A percentile compares a stretch with the other conserved stretches of the same genome.
Evolutionary conservation across 257 asterid species (phyloP).

Genomic region (Przewalskia tangutica): DNA sequence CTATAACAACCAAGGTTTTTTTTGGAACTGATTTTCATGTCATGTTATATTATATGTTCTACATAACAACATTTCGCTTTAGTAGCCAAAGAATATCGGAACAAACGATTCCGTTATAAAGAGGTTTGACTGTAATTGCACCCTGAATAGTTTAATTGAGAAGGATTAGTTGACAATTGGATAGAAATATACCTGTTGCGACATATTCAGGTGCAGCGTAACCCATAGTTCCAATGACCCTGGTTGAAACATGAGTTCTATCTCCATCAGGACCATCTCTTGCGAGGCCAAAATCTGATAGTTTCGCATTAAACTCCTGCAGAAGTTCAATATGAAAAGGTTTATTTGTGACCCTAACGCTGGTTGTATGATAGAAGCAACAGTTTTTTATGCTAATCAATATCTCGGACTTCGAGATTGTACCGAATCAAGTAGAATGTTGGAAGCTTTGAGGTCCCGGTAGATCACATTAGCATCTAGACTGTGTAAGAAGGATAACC

Average conservation of each 20-base stretch:
- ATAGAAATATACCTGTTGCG: constrained; percentile 33
- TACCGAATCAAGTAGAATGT: constrained; percentile 58
- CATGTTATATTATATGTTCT: no score
- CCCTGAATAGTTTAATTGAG: background rate
- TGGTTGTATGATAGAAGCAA: background rate
- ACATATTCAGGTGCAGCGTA: constrained; percentile 74
- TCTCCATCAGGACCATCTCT: constrained; percentile 67
- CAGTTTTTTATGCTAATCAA: background rate
- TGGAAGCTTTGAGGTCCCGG: constrained; percentile 60
- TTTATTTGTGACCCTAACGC: background rate
- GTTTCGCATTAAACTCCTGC: constrained; percentile 61
- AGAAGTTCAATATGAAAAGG: background rate
- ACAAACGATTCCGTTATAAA: no score
- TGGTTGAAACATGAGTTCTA: constrained; percentile 62
- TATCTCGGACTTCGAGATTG: background rate
- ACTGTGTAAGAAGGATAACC: constrained; percentile 46
- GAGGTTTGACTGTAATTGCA: background rate
- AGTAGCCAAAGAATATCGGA: no score
- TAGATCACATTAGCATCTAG: constrained; percentile 50
- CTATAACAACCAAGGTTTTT: no score
- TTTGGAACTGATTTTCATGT: no score
- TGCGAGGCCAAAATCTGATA: constrained; percentile 67
- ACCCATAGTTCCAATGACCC: constrained; percentile 62
- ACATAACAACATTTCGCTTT: no score
- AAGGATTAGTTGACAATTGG: background rate